Evolutionary conservation across 768 basidiomycete genomes (phyloP).

Genomic region (Lactifluus piperatus): DNA sequence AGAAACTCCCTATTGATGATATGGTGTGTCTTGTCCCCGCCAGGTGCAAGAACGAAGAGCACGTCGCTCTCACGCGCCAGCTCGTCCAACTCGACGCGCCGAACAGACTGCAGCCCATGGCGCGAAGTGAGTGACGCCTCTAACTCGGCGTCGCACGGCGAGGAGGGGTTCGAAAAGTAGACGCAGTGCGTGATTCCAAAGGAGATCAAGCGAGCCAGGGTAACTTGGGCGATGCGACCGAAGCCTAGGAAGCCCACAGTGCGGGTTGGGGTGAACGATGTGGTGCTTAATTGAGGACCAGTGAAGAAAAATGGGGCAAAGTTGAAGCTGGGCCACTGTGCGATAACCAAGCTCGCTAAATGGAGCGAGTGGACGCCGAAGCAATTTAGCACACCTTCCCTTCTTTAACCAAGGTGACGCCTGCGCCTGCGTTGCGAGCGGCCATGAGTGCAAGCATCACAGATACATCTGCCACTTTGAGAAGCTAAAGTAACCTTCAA

Average conservation of each 20-base stretch:
- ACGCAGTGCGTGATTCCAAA: constrained; percentile 74
- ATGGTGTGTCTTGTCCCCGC: constrained; percentile 60
- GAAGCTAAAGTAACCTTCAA: not conserved
- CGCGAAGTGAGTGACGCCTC: constrained; percentile 29
- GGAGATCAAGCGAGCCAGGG: constrained; percentile 65
- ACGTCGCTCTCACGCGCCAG: constrained; percentile 78
- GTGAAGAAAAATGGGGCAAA: constrained; percentile 85
- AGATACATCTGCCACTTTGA: constrained; percentile 78
- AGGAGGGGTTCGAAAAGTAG: constrained; percentile 54
- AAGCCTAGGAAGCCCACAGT: constrained; percentile 92
- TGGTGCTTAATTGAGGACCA: constrained; percentile 69
- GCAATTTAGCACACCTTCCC: constrained; percentile 46
- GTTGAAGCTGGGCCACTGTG: constrained; percentile 66
- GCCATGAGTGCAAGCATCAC: constrained; percentile 95
- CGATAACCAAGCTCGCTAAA: not conserved
- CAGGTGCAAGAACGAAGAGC: constrained; percentile 76
- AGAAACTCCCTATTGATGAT: constrained; percentile 67
- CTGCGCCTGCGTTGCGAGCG: constrained; percentile 64
- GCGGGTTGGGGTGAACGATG: constrained; percentile 38
- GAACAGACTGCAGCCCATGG: constrained; percentile 32
- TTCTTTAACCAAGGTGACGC: constrained; percentile 52
- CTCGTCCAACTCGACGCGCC: constrained; percentile 51
- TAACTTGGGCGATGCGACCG: constrained; percentile 86
- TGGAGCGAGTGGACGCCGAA: not conserved
- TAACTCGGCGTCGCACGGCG: constrained; percentile 33